Evolutionary conservation across 345 rosid genomes (phyloP).

Genomic region (Ceriops tagal): DNA sequence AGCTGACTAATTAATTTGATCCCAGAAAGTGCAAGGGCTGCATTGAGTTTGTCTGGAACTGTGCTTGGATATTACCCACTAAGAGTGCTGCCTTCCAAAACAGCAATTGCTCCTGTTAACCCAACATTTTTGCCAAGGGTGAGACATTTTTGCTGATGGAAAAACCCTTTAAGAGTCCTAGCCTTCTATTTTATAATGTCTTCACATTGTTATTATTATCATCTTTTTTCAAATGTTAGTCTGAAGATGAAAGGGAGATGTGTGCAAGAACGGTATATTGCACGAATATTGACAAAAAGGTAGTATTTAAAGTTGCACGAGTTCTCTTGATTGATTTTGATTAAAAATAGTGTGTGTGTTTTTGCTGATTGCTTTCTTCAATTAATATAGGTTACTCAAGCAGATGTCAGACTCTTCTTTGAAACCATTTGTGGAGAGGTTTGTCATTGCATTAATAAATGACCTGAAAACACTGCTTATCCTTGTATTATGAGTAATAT

Average conservation of each 20-base stretch:
- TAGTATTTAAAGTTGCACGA: slow-evolving; percentile 9
- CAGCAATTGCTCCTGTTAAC: slow-evolving; percentile 95
- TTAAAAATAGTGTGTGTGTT: not conserved
- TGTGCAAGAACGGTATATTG: slow-evolving; percentile 86
- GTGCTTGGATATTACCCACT: slow-evolving; percentile 85
- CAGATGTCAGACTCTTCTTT: slow-evolving; percentile 72
- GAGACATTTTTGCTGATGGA: slow-evolving; percentile 13
- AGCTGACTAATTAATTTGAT: slow-evolving; percentile 20
- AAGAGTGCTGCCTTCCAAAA: slow-evolving; percentile 88
- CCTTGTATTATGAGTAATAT: not conserved
- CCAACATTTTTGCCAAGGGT: slow-evolving; percentile 92
- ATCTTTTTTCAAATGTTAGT: slow-evolving; percentile 36
- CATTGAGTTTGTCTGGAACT: slow-evolving; percentile 76
- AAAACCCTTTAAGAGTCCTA: not conserved
- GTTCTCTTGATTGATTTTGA: not conserved
- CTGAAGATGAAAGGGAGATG: slow-evolving; percentile 96
- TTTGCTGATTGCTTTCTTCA: not conserved
- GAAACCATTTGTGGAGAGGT: slow-evolving; percentile 90
- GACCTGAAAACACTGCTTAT: not conserved
- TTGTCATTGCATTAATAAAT: slow-evolving; percentile 11
- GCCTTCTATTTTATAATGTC: too few species aligned
- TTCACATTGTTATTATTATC: not conserved
- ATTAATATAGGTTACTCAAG: slow-evolving; percentile 61
- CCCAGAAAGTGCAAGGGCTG: slow-evolving; percentile 72
- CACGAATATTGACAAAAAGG: slow-evolving; percentile 91